These are phyloP conservation scores for Fermentozyma sake DNA, from an alignment of 1,139 yeast genomes.

Conservation along the genomic window DNA sequence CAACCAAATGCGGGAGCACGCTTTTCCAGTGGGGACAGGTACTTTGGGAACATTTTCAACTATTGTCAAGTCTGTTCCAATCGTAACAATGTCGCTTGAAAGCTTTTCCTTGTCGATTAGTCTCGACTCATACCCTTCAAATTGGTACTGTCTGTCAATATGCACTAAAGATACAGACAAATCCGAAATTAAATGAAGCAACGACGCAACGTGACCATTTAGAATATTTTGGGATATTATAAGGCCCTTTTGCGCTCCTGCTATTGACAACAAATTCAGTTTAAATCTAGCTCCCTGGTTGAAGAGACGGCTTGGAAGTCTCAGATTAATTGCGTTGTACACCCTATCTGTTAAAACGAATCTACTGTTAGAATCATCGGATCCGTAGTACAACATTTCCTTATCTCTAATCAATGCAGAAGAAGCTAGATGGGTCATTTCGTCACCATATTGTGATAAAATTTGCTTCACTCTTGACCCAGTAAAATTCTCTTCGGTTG, in stretches of 20 bases:
- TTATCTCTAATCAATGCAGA: slow-evolving; percentile 49
- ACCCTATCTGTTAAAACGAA: slow-evolving; percentile 60
- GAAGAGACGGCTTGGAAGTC: slow-evolving; percentile 39
- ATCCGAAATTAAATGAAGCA: slow-evolving; percentile 44
- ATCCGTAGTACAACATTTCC: slow-evolving; percentile 49
- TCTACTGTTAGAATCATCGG: slow-evolving; percentile 40
- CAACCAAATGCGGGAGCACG: slow-evolving; percentile 73
- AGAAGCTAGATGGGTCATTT: slow-evolving; percentile 46
- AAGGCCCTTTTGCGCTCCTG: slow-evolving; percentile 45
- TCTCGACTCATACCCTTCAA: slow-evolving; percentile 59
- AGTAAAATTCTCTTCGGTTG: slow-evolving; percentile 46
- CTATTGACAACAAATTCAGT: slow-evolving; percentile 31
- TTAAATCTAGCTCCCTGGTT: slow-evolving; percentile 43
- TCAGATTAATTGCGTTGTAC: slow-evolving; percentile 34
- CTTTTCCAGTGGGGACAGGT: slow-evolving; percentile 53
- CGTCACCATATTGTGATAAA: slow-evolving; percentile 41
- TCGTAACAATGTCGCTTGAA: slow-evolving; percentile 57
- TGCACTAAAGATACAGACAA: slow-evolving; percentile 40
- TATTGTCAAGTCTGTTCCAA: slow-evolving; percentile 6
- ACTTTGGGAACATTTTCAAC: slow-evolving; percentile 7
- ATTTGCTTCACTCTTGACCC: slow-evolving; percentile 38
- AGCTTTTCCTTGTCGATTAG: slow-evolving; percentile 55
- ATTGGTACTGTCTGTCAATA: slow-evolving; percentile 47
- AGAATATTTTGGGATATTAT: slow-evolving; percentile 55
- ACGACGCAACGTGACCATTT: slow-evolving; percentile 53